Evolutionary conservation across 2,329 filamentous ascomycete species (phyloP).

Genomic region (Paecilomyces niveus): DNA sequence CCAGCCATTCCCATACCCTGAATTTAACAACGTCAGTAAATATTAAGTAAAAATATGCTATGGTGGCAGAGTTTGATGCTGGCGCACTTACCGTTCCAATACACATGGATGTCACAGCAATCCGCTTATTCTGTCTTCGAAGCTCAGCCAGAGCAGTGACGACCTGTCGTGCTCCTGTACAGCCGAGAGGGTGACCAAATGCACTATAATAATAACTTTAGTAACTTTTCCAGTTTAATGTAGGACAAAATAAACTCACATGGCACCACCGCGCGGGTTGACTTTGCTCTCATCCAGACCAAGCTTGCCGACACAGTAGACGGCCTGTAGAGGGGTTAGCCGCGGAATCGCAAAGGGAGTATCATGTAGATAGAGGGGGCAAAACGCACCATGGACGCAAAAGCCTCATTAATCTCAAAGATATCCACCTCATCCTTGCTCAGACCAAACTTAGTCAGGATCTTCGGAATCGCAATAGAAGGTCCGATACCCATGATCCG

Average conservation of each 20-base stretch:
- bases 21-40: background rate
- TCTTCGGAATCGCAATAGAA: slow-evolving; percentile 85
- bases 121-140: slow-evolving; percentile 66
- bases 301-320: slow-evolving; percentile 83
- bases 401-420: slow-evolving; percentile 70
- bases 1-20: slow-evolving; percentile 70
- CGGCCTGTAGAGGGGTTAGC: slow-evolving; percentile 53
- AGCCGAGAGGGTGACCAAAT: slow-evolving; percentile 86
- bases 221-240: background rate
- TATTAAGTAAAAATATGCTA: background rate
- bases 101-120: slow-evolving; percentile 91
- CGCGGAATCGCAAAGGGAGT: background rate
- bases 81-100: slow-evolving; percentile 66
- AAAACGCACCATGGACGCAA: slow-evolving; percentile 54
- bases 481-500: slow-evolving; percentile 90
- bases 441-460: slow-evolving; percentile 73
- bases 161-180: slow-evolving; percentile 84
- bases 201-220: slow-evolving; percentile 40
- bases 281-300: slow-evolving; percentile 74
- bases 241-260: slow-evolving; percentile 36
- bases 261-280: slow-evolving; percentile 89
- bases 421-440: slow-evolving; percentile 37
- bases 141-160: slow-evolving; percentile 83
- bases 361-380: background rate
- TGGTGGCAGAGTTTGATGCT: background rate